Base-by-base conservation (phyloP, 345 rosid genomes). In the Noccaea caerulescens region DNA sequence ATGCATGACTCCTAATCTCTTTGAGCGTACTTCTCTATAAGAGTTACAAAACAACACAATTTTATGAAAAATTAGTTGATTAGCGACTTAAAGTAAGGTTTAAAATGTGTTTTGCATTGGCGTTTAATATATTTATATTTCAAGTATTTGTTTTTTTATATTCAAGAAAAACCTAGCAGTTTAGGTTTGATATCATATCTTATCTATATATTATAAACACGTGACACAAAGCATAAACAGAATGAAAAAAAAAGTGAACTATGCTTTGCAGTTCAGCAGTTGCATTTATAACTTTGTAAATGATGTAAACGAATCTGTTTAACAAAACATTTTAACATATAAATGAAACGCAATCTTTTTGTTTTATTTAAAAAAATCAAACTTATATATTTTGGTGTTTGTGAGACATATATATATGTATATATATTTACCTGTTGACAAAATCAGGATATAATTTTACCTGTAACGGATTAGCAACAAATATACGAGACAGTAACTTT, bases 381-480 rank as follows among this genome's bases (percentile, higher is more conserved):
- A 33, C 5, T 33, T 33, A 33, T 33, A 33, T 33, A 33, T 33
- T 4, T 18, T 4, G 7, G 36, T 33, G 36, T 33, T 33, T 33
- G 5, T 33, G 30, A 25, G 30, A 25, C 10, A 8, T 8, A 37
- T n/a, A n/a, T n/a, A n/a, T n/a, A 16, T 16, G 1, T 37, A 39
- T 10, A 39, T 39, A 10, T 10, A 10, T 10, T 41, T 41, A 11
- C 44, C 8, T 10, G 44, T 11, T 41, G 43, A 3, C 43, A 39
- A 39, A 38, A 39, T 20, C 23, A 39, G 43, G 43, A 39, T 39
- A 10, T 39, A 39, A 33, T 4, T 5, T 10, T 51, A 87, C 98
- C 88, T 85, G 84, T 79, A 76, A 91, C 6, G 97, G 96, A 41
- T 86, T 76, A 3, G 96, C 89, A 3, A 91, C 90, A 33, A 94